phyloP scores from a whole-genome alignment of 495 filamentous ascomycete species.

The Talaromyces trachyspermus region DNA sequence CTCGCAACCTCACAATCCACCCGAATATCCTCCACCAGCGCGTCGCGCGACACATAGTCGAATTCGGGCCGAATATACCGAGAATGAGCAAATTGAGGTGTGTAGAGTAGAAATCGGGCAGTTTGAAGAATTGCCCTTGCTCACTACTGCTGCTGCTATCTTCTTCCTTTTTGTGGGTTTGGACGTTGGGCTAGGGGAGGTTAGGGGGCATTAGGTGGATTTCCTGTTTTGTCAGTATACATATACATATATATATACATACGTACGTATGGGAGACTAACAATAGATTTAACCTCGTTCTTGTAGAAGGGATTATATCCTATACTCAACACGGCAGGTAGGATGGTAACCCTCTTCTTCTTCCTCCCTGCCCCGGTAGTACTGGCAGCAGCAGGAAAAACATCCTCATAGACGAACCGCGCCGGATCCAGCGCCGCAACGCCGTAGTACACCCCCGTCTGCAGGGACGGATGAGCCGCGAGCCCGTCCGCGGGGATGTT shows the following conservation, averaged over 20 bases:
- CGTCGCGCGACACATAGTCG: conserved; percentile 79
- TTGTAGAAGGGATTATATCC: conserved; percentile 96
- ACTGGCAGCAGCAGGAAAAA: neutral
- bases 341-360: conserved; percentile 41
- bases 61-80: conserved; percentile 86
- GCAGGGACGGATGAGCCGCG: conserved; percentile 61
- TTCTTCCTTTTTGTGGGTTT: conserved; percentile 11
- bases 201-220: conserved; percentile 74
- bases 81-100: conserved; percentile 70
- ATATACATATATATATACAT: conserved; percentile 5
- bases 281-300: conserved; percentile 69
- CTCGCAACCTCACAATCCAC: conserved; percentile 79
- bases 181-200: conserved; percentile 38
- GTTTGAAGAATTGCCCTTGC: conserved; percentile 28
- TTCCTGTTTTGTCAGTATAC: conserved; percentile 44
- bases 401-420: conserved; percentile 14
- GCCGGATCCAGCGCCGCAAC: conserved; percentile 59
- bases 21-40: conserved; percentile 78
- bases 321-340: conserved; percentile 88
- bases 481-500: conserved; percentile 82
- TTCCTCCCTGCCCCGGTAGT: conserved; percentile 2
- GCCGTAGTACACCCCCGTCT: conserved; percentile 86
- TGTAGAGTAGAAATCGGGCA: conserved; percentile 75
- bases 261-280: conserved; percentile 20
- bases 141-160: neutral